Evolutionary conservation across 345 rosid species (phyloP).

Genomic region (Mallotus nudiflorus): DNA sequence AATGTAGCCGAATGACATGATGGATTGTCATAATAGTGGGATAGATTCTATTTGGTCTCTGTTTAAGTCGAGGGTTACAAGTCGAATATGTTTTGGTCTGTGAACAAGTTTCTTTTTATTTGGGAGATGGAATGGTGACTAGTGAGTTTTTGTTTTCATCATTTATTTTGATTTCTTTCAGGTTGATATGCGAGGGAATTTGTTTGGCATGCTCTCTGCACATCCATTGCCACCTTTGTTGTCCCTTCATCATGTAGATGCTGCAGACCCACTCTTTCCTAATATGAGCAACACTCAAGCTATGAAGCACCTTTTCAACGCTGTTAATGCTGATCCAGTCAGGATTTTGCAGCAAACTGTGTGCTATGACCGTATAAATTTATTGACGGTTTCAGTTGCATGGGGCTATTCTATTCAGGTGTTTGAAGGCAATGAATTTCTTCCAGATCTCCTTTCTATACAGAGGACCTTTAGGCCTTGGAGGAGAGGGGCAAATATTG

Average conservation of each 20-base stretch:
- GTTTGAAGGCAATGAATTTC: conserved; percentile 64
- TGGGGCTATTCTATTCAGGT: conserved; percentile 94
- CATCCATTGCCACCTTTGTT: conserved; percentile 77
- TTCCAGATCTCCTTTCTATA: conserved; percentile 66
- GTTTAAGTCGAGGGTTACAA: too few species aligned
- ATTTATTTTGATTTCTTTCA: conserved; percentile 28
- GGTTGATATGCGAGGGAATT: conserved; percentile 82
- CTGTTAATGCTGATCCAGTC: conserved; percentile 58
- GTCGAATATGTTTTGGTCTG: too few species aligned
- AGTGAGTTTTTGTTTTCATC: conserved; percentile 1
- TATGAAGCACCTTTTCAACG: conserved; percentile 52
- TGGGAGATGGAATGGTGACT: conserved; percentile 4
- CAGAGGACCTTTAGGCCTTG: conserved; percentile 75
- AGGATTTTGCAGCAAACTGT: conserved; percentile 87
- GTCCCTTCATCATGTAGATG: conserved; percentile 93
- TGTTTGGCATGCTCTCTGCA: conserved; percentile 76
- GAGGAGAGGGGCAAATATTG: conserved; percentile 58
- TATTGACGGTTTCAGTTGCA: conserved; percentile 65
- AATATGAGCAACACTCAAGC: conserved; percentile 53
- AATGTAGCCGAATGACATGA: neutral
- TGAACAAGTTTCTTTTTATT: neutral
- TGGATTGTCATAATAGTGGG: neutral
- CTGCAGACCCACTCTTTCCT: conserved; percentile 77
- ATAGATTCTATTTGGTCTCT: neutral
- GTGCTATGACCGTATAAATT: conserved; percentile 61